Conservation (phyloP, 202 grass and related monocot species). For the Saccharum hybrid region DNA sequence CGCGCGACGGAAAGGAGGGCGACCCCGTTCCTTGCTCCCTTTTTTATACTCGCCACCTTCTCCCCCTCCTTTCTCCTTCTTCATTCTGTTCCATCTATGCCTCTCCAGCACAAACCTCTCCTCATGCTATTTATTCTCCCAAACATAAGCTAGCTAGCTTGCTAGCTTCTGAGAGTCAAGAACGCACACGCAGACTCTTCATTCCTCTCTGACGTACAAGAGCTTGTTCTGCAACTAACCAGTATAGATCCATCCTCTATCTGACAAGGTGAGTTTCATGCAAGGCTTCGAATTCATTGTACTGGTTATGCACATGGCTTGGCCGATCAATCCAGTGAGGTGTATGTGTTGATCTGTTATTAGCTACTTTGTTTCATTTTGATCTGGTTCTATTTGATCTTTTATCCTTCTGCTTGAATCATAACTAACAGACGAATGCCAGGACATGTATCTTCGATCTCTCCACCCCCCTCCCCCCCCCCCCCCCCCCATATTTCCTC, state of each 20-base stretch:
- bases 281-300: background rate
- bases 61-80: constrained; percentile 45
- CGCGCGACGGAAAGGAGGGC: constrained; percentile 60
- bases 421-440: background rate
- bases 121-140: constrained; percentile 45
- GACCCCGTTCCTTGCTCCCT: constrained; percentile 45
- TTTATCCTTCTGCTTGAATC: background rate
- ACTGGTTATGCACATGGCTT: constrained; percentile 27
- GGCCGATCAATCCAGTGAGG: constrained; percentile 13
- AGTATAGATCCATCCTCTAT: constrained; percentile 23
- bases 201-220: constrained; percentile 3
- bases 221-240: constrained; percentile 4
- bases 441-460: background rate
- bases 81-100: constrained; percentile 24
- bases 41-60: constrained; percentile 64
- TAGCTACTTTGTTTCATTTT: constrained; percentile 22
- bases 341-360: constrained; percentile 10
- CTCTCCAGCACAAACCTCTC: constrained; percentile 27
- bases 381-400: constrained; percentile 20
- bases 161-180: constrained; percentile 25
- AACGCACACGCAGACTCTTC: constrained; percentile 1
- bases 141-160: background rate
- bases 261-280: constrained; percentile 46
- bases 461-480: no score
- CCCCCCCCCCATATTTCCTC: background rate